Conservation (phyloP, 257 asterid genomes). For the Verbena officinalis region DNA sequence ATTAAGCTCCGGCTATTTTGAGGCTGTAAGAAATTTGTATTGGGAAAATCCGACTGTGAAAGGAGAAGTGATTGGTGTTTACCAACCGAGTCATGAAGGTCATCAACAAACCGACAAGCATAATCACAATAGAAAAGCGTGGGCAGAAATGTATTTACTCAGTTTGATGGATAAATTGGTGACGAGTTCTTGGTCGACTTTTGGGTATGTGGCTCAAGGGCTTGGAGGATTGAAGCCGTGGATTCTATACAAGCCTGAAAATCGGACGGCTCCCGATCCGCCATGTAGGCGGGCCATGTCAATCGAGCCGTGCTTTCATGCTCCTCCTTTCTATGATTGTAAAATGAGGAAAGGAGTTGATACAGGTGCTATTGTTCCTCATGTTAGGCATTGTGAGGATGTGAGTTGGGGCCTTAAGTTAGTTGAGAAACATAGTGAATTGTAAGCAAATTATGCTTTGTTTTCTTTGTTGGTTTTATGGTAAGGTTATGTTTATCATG, state of each 20-base stretch:
- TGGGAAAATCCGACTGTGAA: slow-evolving; percentile 60
- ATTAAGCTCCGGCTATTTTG: slow-evolving; percentile 54
- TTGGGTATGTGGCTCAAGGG: slow-evolving; percentile 88
- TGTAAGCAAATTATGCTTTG: not conserved
- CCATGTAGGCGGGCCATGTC: slow-evolving; percentile 60
- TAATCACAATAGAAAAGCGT: slow-evolving; percentile 63
- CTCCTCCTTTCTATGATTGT: slow-evolving; percentile 69
- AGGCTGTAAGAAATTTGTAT: slow-evolving; percentile 56
- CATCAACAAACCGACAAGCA: slow-evolving; percentile 55
- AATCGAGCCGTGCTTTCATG: slow-evolving; percentile 79
- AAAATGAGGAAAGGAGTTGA: slow-evolving; percentile 45
- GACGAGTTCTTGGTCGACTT: slow-evolving; percentile 80
- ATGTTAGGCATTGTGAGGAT: slow-evolving; percentile 78
- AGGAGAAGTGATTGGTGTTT: slow-evolving; percentile 59
- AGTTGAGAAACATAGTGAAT: slow-evolving; percentile 27
- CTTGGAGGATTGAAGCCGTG: slow-evolving; percentile 83
- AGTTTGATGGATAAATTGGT: slow-evolving; percentile 73
- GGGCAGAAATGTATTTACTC: slow-evolving; percentile 82
- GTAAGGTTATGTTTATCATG: not conserved
- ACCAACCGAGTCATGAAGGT: slow-evolving; percentile 76
- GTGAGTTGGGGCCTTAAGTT: slow-evolving; percentile 77
- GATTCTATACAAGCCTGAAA: slow-evolving; percentile 66
- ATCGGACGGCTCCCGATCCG: slow-evolving; percentile 51
- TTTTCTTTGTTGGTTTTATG: not conserved
- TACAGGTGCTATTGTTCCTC: slow-evolving; percentile 52